Base-by-base conservation (phyloP, 768 basidiomycete species). In the Amanita thiersii region DNA sequence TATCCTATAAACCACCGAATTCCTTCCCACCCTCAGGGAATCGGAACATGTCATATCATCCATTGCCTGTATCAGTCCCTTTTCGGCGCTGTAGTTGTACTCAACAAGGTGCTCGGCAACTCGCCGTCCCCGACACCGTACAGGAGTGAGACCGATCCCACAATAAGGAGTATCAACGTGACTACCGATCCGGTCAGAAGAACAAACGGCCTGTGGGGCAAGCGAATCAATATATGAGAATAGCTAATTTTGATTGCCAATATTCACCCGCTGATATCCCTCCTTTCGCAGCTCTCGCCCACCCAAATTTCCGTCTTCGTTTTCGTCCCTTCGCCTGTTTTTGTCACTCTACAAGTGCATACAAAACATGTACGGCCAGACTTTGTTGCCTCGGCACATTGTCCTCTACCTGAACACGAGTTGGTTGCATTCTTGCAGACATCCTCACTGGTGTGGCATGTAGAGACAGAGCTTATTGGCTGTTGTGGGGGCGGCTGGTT, bases 211-310 rank as follows among this genome's bases (percentile, higher is more conserved):
- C 87, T 90, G 47, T 14, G 36, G 25, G 46, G 26, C 39, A 24
- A 49, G 32, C 44, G 21, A 20, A 15, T 40, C 46, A 43, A 46
- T 17, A 31, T 39, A 9, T 32, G 26, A 42, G 28, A 35, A 45
- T 18, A 37, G 18, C 26, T 14, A 12, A n/a, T 21, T 17, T 5
- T 24, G 8, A 30, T 21, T 31, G 37, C 17, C 11, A 10, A 24
- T 10, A 76, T 84, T 47, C 53, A 87, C 87, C 75, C 77, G 67
- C 84, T 88, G 36, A 90, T 62, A 53, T 91, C 88, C 60, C 77
- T 79, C 48, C 79, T 72, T 65, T 89, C 78, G 50, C 88, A 91
- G 47, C 67, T 73, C 39, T 73, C 69, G 3, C 88, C 88, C 1
- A 72, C 86, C 87, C 88, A 91, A 23, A 58, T 61, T 47, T 79